Percentiles rank a stretch among this genome's conserved stretches.
Conservation (phyloP, 192 early-diverging fungal species). For the Linnemannia elongata region DNA sequence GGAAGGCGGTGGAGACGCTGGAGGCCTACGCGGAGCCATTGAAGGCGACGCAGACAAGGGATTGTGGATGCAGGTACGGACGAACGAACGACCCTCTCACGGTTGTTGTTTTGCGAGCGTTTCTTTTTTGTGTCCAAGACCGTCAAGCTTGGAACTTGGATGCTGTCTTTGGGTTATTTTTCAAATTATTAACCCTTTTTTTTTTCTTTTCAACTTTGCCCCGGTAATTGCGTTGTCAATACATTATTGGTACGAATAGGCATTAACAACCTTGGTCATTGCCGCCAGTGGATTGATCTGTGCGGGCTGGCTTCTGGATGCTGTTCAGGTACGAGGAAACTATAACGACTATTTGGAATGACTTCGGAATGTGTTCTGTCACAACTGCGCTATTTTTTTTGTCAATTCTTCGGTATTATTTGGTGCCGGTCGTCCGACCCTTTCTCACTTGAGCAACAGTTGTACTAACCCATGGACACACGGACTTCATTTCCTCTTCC, state of each 20-base stretch:
- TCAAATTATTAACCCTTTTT: not conserved
- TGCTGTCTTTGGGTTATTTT: not conserved
- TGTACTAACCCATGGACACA: not conserved
- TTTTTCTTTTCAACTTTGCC: not conserved
- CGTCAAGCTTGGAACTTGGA: not conserved
- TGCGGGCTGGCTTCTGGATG: constrained; percentile 79
- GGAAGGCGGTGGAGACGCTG: constrained; percentile 2
- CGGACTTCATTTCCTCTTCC: constrained; percentile 4
- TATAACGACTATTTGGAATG: not conserved
- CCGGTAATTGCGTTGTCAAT: not conserved
- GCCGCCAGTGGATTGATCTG: constrained; percentile 78
- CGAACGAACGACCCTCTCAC: not conserved
- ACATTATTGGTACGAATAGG: constrained; percentile 5
- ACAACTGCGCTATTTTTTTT: not conserved
- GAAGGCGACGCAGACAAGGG: constrained; percentile 16
- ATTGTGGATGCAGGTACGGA: constrained; percentile 51
- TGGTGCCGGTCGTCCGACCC: not conserved
- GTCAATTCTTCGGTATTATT: not conserved
- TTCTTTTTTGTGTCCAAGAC: not conserved
- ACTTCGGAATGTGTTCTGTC: not conserved
- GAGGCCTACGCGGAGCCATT: not conserved
- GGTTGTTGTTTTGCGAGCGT: too few relatives aligned
- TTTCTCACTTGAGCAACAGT: not conserved
- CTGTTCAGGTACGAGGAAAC: constrained; percentile 64
- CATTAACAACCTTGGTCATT: constrained; percentile 68